A percentile compares a stretch with the other conserved stretches of the same genome.
These are phyloP conservation scores for Anisodus acutangulus DNA, from an alignment of 257 asterid species.

Conservation along the genomic window DNA sequence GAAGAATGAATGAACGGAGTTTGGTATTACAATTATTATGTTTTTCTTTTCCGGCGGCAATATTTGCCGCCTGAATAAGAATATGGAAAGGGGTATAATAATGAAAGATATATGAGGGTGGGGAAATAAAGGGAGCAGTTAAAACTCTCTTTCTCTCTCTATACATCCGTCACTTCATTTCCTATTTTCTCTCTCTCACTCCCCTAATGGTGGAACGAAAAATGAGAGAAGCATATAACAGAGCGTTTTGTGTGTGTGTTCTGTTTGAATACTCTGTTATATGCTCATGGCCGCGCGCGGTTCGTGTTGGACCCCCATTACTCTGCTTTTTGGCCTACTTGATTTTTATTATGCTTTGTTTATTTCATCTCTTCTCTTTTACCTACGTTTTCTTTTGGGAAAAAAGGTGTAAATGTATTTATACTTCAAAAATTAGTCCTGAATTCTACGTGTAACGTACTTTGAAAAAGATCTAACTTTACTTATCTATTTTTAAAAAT, in stretches of 20 bases:
- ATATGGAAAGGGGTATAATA: constrained; percentile 7
- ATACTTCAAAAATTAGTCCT: too few relatives aligned
- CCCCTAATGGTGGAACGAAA: background rate
- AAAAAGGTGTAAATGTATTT: too few relatives aligned
- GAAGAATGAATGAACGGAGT: too few relatives aligned
- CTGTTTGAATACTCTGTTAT: constrained; percentile 6
- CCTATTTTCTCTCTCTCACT: background rate
- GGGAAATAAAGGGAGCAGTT: background rate
- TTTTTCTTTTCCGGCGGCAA: constrained; percentile 20
- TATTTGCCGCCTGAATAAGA: constrained; percentile 25
- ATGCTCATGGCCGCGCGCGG: constrained; percentile 5
- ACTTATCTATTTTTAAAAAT: too few relatives aligned
- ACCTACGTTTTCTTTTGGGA: too few relatives aligned
- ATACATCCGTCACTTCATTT: background rate
- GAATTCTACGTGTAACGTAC: too few relatives aligned
- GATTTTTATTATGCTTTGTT: background rate
- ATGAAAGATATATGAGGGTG: background rate
- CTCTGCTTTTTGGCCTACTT: too few relatives aligned
- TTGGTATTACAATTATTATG: too few relatives aligned
- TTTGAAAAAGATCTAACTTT: too few relatives aligned
- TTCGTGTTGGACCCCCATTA: too few relatives aligned
- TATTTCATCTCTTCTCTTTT: too few relatives aligned
- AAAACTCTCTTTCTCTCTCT: background rate
- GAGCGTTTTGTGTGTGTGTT: background rate
- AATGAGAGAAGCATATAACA: background rate